A percentile compares a stretch with the other conserved stretches of the same genome.
phyloP scores from a whole-genome alignment of 78 protist genomes.

The Bigelowiella natans region DNA sequence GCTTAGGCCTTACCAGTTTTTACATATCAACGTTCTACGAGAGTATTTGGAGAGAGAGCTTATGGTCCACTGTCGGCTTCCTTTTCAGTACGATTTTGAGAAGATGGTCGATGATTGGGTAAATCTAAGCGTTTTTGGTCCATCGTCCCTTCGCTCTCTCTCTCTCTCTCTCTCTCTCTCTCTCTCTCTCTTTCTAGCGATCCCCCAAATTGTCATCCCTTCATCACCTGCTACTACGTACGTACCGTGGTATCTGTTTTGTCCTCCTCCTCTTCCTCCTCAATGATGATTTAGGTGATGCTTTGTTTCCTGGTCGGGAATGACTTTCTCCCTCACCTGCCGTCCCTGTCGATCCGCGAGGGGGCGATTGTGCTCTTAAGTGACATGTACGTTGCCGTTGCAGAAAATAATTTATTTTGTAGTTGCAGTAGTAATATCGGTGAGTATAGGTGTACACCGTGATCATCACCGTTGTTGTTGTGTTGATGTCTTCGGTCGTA shows the following conservation, averaged over 20 bases:
- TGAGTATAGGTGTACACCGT: too few species aligned
- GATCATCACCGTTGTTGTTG: too few species aligned
- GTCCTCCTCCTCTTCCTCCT: background rate
- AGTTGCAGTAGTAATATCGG: too few species aligned
- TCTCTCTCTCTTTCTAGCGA: background rate
- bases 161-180: background rate
- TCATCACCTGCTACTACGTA: background rate
- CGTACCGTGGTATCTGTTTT: background rate
- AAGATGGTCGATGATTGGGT: background rate
- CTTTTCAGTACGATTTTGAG: background rate
- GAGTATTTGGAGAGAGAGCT: conserved; percentile 48
- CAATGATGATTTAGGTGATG: background rate
- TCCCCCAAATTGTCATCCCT: background rate
- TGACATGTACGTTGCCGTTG: background rate
- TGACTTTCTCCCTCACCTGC: conserved; percentile 98
- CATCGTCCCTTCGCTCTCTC: background rate
- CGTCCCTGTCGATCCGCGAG: conserved; percentile 52
- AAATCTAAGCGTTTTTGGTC: too few species aligned
- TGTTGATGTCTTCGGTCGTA: too few species aligned
- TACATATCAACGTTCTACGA: conserved; percentile 36
- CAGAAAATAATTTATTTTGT: too few species aligned
- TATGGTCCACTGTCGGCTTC: background rate
- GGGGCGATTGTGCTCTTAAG: conserved; percentile 21
- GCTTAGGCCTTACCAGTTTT: background rate
- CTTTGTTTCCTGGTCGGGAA: conserved; percentile 71